Evolutionary conservation across 208 protist genomes (phyloP), one percentile per base, ranked within the genome.

Genomic region (Trypanosoma cruzi): DNA sequence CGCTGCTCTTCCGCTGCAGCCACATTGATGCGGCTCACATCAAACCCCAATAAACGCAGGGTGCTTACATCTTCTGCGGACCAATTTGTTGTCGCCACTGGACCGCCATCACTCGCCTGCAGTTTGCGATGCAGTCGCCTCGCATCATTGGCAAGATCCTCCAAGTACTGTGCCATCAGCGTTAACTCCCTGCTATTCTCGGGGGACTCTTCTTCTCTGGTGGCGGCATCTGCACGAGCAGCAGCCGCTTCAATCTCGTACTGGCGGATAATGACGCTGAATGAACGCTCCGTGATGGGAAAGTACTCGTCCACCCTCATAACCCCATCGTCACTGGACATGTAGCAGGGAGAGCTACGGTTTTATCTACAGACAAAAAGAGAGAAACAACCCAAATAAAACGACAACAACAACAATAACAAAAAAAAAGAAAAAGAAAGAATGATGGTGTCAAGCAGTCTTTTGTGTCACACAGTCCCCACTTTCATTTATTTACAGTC

Each of bases 181-280:
- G 44, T 5, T 24, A 71, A 48, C 26, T 71, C 65, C 20, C 26
- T 26, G 18, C 24, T 24, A 31, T 22, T 68, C 32, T 26, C 29
- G 1, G 36, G 24, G 11, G 22, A 4, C 28, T 71, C 46, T 57
- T 36, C 56, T 44, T 6, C 31, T 3, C 29, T 48, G 20, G 22
- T 42, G 2, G 22, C 40, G 20, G 48, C 57, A 13, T 46, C 46
- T 1, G 57, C 66, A 44, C 66, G 66, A 44, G 66, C 55, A 13
- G 66, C 66, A 18, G 55, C 57, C n/a, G 56, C 66, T 40, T 71
- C 66, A n/a, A 53, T 57, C 26, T 71, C 44, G 24, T 71, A 71
- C n/a, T 63, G 55, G 20, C 62, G 54, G 48, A 71, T 63, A 24
- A 71, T 42, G 36, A 71, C 20, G 32, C 2, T 11, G 55, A 71